Evolutionary conservation across 371 early-diverging fungal genomes (phyloP), one percentile per base, ranked within the genome.

Genomic region (Zychaea mexicana): DNA sequence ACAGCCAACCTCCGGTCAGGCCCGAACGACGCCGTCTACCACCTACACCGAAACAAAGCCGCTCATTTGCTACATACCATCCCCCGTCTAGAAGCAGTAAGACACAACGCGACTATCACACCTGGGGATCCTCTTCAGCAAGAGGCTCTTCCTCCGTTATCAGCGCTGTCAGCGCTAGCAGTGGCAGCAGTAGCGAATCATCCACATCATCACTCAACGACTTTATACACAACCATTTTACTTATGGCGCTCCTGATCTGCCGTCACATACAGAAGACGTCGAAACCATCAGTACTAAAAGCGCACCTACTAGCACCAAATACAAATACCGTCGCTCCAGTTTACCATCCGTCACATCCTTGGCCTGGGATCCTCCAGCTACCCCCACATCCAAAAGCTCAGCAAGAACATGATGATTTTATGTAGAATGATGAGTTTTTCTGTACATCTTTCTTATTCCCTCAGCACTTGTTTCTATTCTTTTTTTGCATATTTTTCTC

Each of bases 151-250:
- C 4, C 22, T 28, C n/a, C 15, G 22, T 27, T 58, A 27, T 21
- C 45, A 58, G 59, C 38, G 19, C 38, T 10, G 17, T 24, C 15
- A 33, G 57, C 13, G 17, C 38, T 19, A 33, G 57, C 13, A 57
- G 57, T 32, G 36, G 57, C 57, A 24, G 28, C 32, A 30, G 55
- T 24, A 54, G 30, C 17, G 33, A 17, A 33, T 58, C 59, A n/a
- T 58, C 59, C 2, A 28, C 28, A 3, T n/a, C 59, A 15, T n/a
- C 42, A 17, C 26, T 58, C 12, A 42, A 58, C 10, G 45, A 58
- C 15, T 58, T 58, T 42, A 21, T 58, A 27, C 32, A 58, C 30
- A 58, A 58, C 30, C 59, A 58, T 30, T 58, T 58, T 30, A 33
- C 32, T 7, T 58, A 36, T 58, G 59, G 59, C 30, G 2, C 10